These are phyloP conservation scores for Naegleria gruberi DNA, from an alignment of 208 protist species.

Conservation along the genomic window DNA sequence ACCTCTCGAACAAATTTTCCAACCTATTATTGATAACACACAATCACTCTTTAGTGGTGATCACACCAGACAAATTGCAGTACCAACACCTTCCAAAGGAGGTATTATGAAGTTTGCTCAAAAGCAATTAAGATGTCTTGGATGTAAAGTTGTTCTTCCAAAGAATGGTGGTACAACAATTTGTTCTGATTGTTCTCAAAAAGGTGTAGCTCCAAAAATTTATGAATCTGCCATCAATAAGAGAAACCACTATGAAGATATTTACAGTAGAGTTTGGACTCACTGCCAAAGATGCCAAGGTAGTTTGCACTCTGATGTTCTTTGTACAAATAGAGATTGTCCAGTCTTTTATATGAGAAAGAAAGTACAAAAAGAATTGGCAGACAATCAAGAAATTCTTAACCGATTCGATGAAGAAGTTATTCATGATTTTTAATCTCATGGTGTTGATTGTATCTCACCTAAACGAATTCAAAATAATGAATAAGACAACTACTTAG, in stretches of 20 bases:
- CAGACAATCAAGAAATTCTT: slow-evolving; percentile 77
- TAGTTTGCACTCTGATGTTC: slow-evolving; percentile 91
- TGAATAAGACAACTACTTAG: no score
- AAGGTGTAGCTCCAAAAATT: slow-evolving; percentile 64
- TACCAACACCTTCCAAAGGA: slow-evolving; percentile 77
- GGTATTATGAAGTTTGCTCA: slow-evolving; percentile 95
- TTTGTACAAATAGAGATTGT: slow-evolving; percentile 91
- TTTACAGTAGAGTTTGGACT: slow-evolving; percentile 94
- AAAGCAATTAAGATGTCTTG: slow-evolving; percentile 83
- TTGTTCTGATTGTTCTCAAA: slow-evolving; percentile 74
- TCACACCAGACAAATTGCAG: slow-evolving; percentile 90
- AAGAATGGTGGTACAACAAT: slow-evolving; percentile 60
- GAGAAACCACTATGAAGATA: slow-evolving; percentile 82
- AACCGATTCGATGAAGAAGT: slow-evolving; percentile 70
- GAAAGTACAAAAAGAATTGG: slow-evolving; percentile 96
- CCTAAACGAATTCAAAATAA: no score
- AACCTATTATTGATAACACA: slow-evolving; percentile 89
- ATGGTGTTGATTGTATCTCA: no score
- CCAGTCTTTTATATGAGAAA: slow-evolving; percentile 99
- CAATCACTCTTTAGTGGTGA: slow-evolving; percentile 77
- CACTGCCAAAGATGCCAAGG: slow-evolving; percentile 98
- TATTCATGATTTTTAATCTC: slow-evolving; percentile 9
- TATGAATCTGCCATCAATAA: slow-evolving; percentile 80
- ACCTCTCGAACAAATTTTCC: slow-evolving; percentile 83
- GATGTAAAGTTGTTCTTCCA: slow-evolving; percentile 69